Evolutionary conservation across 768 basidiomycete species (phyloP), one percentile per base, ranked within the genome.

Genomic region (Trametes maxima): DNA sequence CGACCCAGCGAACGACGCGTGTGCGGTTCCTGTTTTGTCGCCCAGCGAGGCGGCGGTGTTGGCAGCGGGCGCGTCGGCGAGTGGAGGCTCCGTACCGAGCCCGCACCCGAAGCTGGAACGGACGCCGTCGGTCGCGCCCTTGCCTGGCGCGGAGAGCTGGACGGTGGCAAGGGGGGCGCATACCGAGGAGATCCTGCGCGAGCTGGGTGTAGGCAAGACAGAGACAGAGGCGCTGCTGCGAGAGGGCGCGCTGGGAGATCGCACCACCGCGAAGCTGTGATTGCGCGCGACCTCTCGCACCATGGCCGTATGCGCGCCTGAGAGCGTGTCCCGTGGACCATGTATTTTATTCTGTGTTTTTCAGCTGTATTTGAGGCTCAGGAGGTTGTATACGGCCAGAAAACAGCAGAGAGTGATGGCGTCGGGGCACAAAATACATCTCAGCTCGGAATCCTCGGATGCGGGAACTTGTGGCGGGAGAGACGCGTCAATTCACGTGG

Each of bases 11-110:
- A 87, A 82, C 13, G 90, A 92, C 60, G 86, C 88, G 8, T 92
- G 90, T 68, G 81, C 80, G 11, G 74, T 89, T 14, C 90, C 90
- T 0, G 86, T 92, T 33, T 77, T 92, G 25, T 79, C 83, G 5
- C 81, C 87, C 0, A 67, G 73, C 24, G 90, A 92, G 78, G 89
- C 87, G 5, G 80, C 77, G 1, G 73, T 70, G 35, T 70, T 81
- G 24, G 73, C 76, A 3, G 73, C 70, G 7, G n/a, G 46, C 17
- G 33, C 54, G 8, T 36, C 60, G 28, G 39, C 43, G 13, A 7
- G 13, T 16, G 51, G 46, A 39, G 60, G 53, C 1, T 25, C 42
- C 5, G 48, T 54, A 7, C 66, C 66, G 21, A n/a, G 39, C 1
- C 69, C 70, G 14, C 70, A 71, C 43, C 70, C 70, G 6, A 24